These are phyloP conservation scores for Fusarium marasasianum DNA, from an alignment of 2,329 filamentous ascomycete species.

Conservation along the genomic window DNA sequence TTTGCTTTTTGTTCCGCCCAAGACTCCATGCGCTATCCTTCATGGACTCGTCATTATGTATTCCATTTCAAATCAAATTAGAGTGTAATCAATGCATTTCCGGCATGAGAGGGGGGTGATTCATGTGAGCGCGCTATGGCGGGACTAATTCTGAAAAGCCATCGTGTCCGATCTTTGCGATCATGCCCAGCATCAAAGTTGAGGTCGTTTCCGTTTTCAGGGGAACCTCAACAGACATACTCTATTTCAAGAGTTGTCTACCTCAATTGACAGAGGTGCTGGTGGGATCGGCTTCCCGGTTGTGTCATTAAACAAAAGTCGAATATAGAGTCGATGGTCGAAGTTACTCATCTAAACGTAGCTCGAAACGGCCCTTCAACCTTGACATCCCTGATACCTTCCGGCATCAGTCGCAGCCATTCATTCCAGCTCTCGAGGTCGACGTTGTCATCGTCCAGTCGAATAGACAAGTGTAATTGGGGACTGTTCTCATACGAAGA, in stretches of 20 bases:
- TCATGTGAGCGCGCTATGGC: constrained; percentile 1
- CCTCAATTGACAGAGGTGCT: constrained; percentile 20
- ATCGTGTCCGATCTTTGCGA: background rate
- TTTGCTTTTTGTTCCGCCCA: constrained; percentile 33
- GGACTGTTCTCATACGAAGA: constrained; percentile 56
- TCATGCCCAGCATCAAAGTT: background rate
- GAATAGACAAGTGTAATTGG: constrained; percentile 61
- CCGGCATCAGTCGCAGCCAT: constrained; percentile 67
- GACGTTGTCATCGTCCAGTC: constrained; percentile 60
- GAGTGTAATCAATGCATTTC: constrained; percentile 20
- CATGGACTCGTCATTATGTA: constrained; percentile 38
- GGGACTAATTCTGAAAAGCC: background rate
- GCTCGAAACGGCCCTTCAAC: constrained; percentile 60
- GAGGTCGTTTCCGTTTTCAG: constrained; percentile 28
- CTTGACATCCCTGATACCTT: constrained; percentile 64
- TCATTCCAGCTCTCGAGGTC: constrained; percentile 65
- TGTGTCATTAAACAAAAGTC: constrained; percentile 4
- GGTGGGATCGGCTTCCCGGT: background rate
- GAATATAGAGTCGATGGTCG: background rate
- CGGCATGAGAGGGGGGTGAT: constrained; percentile 21
- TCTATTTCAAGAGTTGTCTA: constrained; percentile 5
- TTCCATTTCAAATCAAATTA: constrained; percentile 24
- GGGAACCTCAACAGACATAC: constrained; percentile 12
- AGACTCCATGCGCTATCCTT: constrained; percentile 39
- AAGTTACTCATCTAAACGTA: constrained; percentile 36